Percentiles rank a stretch among this genome's conserved stretches.
phyloP scores from a whole-genome alignment of 1,284 basidiomycete species.

The Takashimella koratensis region DNA sequence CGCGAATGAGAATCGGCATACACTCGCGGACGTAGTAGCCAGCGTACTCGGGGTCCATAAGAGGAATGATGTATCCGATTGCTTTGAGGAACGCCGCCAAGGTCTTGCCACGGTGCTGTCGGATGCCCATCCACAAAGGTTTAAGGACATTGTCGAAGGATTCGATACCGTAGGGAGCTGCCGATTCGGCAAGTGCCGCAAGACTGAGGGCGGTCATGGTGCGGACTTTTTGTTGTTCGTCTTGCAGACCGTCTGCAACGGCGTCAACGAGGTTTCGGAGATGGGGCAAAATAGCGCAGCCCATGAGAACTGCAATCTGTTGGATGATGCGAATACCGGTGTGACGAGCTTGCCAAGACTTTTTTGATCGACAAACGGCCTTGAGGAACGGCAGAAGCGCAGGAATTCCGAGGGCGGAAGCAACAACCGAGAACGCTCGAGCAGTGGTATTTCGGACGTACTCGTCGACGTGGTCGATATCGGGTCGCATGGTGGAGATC shows the following conservation, averaged over 20 bases:
- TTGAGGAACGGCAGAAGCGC: slow-evolving; percentile 96
- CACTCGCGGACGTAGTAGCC: slow-evolving; percentile 98
- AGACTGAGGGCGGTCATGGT: slow-evolving; percentile 97
- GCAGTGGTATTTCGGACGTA: slow-evolving; percentile 99
- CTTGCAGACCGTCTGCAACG: slow-evolving; percentile 90
- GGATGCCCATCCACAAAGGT: slow-evolving; percentile 96
- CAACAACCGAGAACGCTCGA: slow-evolving; percentile 97
- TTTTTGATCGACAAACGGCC: slow-evolving; percentile 97
- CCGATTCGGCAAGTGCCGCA: slow-evolving; percentile 94
- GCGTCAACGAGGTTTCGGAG: slow-evolving; percentile 94
- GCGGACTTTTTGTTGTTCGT: slow-evolving; percentile 98
- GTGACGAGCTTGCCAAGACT: slow-evolving; percentile 99
- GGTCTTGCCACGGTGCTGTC: slow-evolving; percentile 95
- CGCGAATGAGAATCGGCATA: slow-evolving; percentile 95
- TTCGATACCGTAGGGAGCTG: slow-evolving; percentile 98
- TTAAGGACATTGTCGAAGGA: slow-evolving; percentile 98
- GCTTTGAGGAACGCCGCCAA: slow-evolving; percentile 98
- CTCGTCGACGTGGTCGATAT: slow-evolving; percentile 99
- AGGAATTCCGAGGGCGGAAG: slow-evolving; percentile 96
- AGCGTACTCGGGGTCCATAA: slow-evolving; percentile 99
- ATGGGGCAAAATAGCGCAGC: slow-evolving; percentile 97
- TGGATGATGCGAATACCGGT: slow-evolving; percentile 99
- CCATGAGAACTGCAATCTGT: slow-evolving; percentile 99
- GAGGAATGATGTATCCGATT: slow-evolving; percentile 98
- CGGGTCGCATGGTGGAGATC: slow-evolving; percentile 99